Evolutionary conservation across 106 monocot species (phyloP).

Genomic region (Narthecium ossifragum): DNA sequence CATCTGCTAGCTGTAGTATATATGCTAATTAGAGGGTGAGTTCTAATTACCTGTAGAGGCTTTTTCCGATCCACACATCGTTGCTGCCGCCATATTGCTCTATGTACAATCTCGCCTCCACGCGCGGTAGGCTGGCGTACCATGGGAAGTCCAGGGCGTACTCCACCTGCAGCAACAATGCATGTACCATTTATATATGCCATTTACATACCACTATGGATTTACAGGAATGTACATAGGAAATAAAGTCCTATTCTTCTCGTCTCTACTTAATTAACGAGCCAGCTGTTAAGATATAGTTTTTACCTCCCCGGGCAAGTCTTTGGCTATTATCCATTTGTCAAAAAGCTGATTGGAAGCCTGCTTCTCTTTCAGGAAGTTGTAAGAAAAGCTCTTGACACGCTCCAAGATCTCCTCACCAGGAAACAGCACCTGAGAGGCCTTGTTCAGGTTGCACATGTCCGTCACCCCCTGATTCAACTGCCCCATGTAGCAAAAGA

Average conservation of each 20-base stretch:
- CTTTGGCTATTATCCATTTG: conserved; percentile 96
- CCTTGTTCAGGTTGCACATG: conserved; percentile 86
- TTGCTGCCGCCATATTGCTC: conserved; percentile 66
- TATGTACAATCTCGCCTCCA: conserved; percentile 68
- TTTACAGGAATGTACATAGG: too few species aligned
- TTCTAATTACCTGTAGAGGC: conserved; percentile 95
- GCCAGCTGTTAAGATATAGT: background rate
- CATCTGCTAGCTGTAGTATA: too few species aligned
- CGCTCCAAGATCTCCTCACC: conserved; percentile 59
- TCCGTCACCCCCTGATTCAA: conserved; percentile 85
- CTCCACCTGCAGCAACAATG: conserved; percentile 69
- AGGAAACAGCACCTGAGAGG: conserved; percentile 53
- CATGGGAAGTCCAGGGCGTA: conserved; percentile 87
- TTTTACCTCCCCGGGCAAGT: conserved; percentile 86
- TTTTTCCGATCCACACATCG: conserved; percentile 98
- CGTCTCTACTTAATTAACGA: too few species aligned
- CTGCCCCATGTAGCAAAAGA: conserved; percentile 86
- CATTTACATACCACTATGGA: too few species aligned
- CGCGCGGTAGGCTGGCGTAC: conserved; percentile 74
- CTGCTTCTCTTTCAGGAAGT: conserved; percentile 57
- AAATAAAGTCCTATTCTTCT: too few species aligned
- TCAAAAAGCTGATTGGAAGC: conserved; percentile 40
- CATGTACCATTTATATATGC: too few species aligned
- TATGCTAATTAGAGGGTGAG: too few species aligned
- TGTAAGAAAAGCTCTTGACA: conserved; percentile 54